Evolutionary conservation across 768 basidiomycete species (phyloP), one percentile per base, ranked within the genome.

Genomic region (Termitomyces sp.): DNA sequence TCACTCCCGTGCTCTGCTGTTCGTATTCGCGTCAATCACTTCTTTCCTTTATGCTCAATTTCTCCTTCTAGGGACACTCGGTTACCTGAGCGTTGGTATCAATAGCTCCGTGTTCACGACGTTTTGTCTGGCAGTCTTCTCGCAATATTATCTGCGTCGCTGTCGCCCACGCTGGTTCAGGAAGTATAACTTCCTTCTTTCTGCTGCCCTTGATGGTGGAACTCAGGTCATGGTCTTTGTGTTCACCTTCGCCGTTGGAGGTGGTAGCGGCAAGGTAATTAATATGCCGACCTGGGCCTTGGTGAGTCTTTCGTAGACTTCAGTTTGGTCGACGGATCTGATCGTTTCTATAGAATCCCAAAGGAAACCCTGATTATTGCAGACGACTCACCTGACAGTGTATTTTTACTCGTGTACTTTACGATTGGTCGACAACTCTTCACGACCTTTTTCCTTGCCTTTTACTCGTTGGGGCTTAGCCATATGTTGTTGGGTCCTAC

Each of bases 61-160:
- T 36, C 22, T 24, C 12, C 22, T 18, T 3, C 24, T 24, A 50
- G 48, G 48, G 48, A 50, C 48, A 57, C 69, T 80, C 20, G 79
- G 79, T 54, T 79, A 71, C 64, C 68, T 83, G 51, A 75, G 76
- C 57, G 81, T 81, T 53, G 83, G 83, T 16, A 81, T 85, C 67
- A 85, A 85, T 72, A 78, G 76, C 12, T 79, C 75, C 8, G 73
- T 81, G 24, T 78, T 80, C 63, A 73, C 71, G 9, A 71, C 75
- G 1, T 79, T 80, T 68, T 63, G 64, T n/a, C 61, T 80, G 27
- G 78, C 75, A 46, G 66, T 78, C 26, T 74, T 80, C 62, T 79
- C 77, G 13, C 79, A 79, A 60, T 79, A 72, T 64, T 81, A 75
- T 51, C 66, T 78, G 12, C 68, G 42, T 16, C 68, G 69, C 34